phyloP scores from a whole-genome alignment of 768 basidiomycete species.

The Daedalea quercina region DNA sequence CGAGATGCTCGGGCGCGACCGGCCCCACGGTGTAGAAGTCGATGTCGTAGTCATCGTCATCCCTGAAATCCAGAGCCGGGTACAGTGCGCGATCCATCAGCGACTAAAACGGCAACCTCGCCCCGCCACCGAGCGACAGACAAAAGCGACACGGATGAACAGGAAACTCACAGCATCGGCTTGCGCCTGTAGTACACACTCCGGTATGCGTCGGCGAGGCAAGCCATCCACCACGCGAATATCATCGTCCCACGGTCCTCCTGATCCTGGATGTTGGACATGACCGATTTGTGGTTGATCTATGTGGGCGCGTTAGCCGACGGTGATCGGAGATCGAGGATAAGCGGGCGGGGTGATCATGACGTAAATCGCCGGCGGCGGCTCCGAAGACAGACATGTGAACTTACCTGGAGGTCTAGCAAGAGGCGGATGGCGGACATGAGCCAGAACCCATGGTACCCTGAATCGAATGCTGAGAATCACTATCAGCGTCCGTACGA shows the following conservation, averaged over 20 bases:
- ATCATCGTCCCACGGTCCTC: conserved; percentile 81
- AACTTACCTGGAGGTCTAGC: conserved; percentile 62
- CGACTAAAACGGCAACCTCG: neutral
- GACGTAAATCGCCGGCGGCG: neutral
- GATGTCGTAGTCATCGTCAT: conserved; percentile 86
- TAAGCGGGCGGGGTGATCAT: neutral
- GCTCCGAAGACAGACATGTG: neutral
- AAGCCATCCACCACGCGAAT: conserved; percentile 93
- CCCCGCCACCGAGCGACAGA: neutral
- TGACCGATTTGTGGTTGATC: conserved; percentile 82
- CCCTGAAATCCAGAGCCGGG: conserved; percentile 28
- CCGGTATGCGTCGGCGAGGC: conserved; percentile 76
- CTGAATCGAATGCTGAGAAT: conserved; percentile 31
- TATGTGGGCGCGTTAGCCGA: conserved; percentile 19
- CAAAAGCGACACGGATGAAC: neutral
- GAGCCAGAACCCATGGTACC: conserved; percentile 83
- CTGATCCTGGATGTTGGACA: conserved; percentile 64
- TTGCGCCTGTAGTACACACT: conserved; percentile 82
- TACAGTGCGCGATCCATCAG: neutral
- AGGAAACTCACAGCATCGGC: conserved; percentile 53
- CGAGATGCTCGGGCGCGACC: conserved; percentile 27
- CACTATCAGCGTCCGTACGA: neutral
- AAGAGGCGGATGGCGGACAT: conserved; percentile 72
- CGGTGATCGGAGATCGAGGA: too few relatives aligned
- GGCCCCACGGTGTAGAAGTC: conserved; percentile 80